phyloP scores from a whole-genome alignment of 2,329 filamentous ascomycete species.

The Beauveria sp. region DNA sequence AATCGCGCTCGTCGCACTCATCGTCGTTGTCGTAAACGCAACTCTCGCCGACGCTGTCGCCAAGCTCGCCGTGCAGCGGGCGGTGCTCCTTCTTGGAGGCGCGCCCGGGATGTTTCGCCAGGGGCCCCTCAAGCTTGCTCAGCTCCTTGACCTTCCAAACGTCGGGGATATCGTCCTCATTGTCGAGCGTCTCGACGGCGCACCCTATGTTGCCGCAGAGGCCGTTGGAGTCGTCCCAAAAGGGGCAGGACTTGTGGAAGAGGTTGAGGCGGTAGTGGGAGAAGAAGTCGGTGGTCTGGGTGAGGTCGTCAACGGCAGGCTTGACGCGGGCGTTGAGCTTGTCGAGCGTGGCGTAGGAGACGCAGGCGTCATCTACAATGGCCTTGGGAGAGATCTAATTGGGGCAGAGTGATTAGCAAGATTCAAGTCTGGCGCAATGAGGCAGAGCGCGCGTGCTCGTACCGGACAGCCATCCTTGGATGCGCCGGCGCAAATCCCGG shows the following conservation, averaged over 20 bases:
- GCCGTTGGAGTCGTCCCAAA: slow-evolving; percentile 88
- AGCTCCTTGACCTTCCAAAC: slow-evolving; percentile 90
- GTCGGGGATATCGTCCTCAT: slow-evolving; percentile 85
- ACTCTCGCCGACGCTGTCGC: slow-evolving; percentile 83
- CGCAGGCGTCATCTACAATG: slow-evolving; percentile 90
- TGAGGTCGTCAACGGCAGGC: slow-evolving; percentile 72
- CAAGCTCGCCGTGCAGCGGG: slow-evolving; percentile 75
- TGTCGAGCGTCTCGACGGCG: slow-evolving; percentile 88
- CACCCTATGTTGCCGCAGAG: slow-evolving; percentile 97
- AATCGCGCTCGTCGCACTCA: slow-evolving; percentile 93
- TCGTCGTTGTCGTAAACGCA: slow-evolving; percentile 97
- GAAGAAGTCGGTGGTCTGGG: slow-evolving; percentile 90
- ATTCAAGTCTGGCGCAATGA: background rate
- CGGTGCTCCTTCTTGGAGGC: slow-evolving; percentile 63
- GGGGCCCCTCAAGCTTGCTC: slow-evolving; percentile 84
- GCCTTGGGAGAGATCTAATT: slow-evolving; percentile 78
- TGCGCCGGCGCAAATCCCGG: slow-evolving; percentile 36
- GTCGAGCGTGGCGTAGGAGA: slow-evolving; percentile 87
- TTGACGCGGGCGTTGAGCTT: slow-evolving; percentile 69
- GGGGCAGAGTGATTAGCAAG: slow-evolving; percentile 31
- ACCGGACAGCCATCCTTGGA: slow-evolving; percentile 45
- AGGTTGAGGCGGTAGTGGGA: slow-evolving; percentile 94
- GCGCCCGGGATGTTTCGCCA: slow-evolving; percentile 79
- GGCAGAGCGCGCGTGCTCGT: slow-evolving; percentile 25
- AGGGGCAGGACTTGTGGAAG: slow-evolving; percentile 89